Base-by-base conservation (phyloP, 441 rosid genomes). In the Iberis amara region DNA sequence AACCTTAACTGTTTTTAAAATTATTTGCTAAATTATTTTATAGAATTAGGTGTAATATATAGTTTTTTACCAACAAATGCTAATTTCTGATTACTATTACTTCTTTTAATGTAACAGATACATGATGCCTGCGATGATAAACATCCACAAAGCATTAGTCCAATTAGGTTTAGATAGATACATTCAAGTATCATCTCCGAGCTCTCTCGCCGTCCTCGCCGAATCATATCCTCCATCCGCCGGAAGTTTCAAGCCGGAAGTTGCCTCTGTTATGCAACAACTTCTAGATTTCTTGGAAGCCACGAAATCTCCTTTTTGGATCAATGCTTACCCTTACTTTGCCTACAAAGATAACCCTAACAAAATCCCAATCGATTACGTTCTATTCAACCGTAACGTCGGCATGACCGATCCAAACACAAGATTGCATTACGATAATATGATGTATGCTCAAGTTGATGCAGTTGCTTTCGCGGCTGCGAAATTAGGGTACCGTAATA, bases 161-260 rank as follows among this genome's bases (percentile, higher is more conserved):
- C 82, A 80, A 67, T 39, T 76, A 13, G 85, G 87, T 39, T 40
- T 83, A 42, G 80, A 79, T 39, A 72, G 70, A 58, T 66, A 75
- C 72, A 63, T 83, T 60, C 76, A 77, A 46, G 81, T 83, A 51
- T 83, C 83, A 3, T 74, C 85, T 11, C 82, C 91, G 0, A 73
- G 45, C 38, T 83, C 91, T 1, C 52, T 80, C 38, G 76, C 87
- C 0, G 69, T 80, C 37, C 76, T 83, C 12, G 62, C 57, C 14
- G 65, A 73, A 54, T 83, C 91, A 3, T 83, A 55, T 61, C 91
- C 91, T 11, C 85, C 91, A 3, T 83, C 91, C 2, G 83, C 87
- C 0, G 91, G 87, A 6, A 61, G 69, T 61, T 83, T 83, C 73
- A 72, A 73, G 68, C 38, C 62, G 5, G 71, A 79, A 39, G 66